These are phyloP conservation scores for Pythium insidiosum DNA, from an alignment of 352 stramenopile genomes.

Conservation along the genomic window DNA sequence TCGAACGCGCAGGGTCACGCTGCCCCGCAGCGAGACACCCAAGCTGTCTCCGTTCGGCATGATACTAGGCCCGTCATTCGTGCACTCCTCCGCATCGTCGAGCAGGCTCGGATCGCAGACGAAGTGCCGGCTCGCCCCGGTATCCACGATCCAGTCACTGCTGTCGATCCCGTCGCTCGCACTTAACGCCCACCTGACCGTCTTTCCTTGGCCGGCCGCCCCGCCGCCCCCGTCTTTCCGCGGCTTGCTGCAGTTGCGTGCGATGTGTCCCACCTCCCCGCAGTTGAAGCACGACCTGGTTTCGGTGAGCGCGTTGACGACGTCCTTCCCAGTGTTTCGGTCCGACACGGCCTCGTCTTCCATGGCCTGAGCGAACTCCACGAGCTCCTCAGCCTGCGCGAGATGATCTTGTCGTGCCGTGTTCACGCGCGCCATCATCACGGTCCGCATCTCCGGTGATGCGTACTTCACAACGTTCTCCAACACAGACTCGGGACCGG, in stretches of 20 bases:
- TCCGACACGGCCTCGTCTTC: neutral
- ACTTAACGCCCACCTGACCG: too few relatives aligned
- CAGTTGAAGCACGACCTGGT: neutral
- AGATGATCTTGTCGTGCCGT: neutral
- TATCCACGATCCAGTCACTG: slow-evolving; percentile 7
- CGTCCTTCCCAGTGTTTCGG: neutral
- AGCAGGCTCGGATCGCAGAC: slow-evolving; percentile 1
- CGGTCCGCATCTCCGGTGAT: neutral
- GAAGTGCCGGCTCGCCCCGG: neutral
- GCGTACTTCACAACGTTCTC: slow-evolving; percentile 9
- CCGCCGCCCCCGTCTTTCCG: neutral
- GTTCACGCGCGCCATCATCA: slow-evolving; percentile 1
- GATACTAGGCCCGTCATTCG: neutral
- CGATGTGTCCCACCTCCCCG: neutral
- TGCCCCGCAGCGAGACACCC: neutral
- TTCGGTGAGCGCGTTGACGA: slow-evolving; percentile 3
- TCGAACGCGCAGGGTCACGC: neutral
- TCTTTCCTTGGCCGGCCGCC: too few relatives aligned
- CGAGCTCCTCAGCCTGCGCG: slow-evolving; percentile 7
- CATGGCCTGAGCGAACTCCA: neutral
- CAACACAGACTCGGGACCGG: neutral
- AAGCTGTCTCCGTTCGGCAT: neutral
- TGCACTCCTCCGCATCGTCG: neutral
- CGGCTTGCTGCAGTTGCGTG: neutral
- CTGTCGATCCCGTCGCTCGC: neutral